Evolutionary conservation across 768 basidiomycete genomes (phyloP).

Genomic region (Mycena floridula): DNA sequence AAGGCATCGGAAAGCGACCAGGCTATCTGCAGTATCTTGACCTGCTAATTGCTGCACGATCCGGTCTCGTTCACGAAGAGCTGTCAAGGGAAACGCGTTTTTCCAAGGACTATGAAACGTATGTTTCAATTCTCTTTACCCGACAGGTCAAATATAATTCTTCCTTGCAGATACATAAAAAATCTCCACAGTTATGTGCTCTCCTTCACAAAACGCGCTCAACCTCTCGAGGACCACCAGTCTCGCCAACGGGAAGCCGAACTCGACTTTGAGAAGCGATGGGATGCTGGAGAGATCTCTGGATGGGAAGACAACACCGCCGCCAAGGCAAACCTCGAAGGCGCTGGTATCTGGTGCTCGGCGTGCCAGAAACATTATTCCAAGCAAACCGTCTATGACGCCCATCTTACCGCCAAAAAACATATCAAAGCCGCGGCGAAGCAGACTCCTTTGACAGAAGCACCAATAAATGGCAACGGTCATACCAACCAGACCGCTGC

Average conservation of each 20-base stretch:
- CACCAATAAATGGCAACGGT: constrained; percentile 55
- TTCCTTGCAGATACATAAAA: constrained; percentile 64
- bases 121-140: constrained; percentile 21
- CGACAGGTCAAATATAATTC: constrained; percentile 5
- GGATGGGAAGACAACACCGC: constrained; percentile 66
- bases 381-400: constrained; percentile 97
- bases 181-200: constrained; percentile 78
- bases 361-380: constrained; percentile 93
- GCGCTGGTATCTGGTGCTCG: constrained; percentile 84
- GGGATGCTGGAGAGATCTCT: constrained; percentile 70
- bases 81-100: constrained; percentile 60
- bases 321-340: constrained; percentile 39
- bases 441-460: constrained; percentile 44
- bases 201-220: constrained; percentile 80
- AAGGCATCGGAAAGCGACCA: constrained; percentile 74
- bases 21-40: constrained; percentile 95
- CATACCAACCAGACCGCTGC: no score
- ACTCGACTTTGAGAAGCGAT: constrained; percentile 67
- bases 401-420: constrained; percentile 92
- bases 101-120: constrained; percentile 78
- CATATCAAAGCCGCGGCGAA: constrained; percentile 88
- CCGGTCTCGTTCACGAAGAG: constrained; percentile 58
- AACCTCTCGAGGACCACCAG: constrained; percentile 76
- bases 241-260: constrained; percentile 58
- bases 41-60: constrained; percentile 62